phyloP scores from a whole-genome alignment of 805 yeast genomes.

The Lachancea kluyveri region DNA sequence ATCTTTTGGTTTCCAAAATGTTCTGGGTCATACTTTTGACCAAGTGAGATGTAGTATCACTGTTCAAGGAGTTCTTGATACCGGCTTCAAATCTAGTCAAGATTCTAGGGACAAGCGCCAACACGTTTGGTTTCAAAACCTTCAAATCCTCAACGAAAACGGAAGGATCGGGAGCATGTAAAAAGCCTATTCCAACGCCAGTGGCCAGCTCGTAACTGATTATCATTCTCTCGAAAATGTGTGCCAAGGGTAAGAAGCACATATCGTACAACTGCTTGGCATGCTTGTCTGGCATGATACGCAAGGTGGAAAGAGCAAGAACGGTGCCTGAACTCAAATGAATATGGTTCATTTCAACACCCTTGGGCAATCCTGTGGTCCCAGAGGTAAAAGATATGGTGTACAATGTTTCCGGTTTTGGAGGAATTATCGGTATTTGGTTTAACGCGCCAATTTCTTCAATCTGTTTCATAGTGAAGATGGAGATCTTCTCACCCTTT shows the following conservation, averaged over 20 bases:
- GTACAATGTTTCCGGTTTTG: constrained; percentile 46
- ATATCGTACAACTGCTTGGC: constrained; percentile 28
- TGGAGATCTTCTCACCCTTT: constrained; percentile 31
- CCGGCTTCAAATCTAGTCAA: constrained; percentile 57
- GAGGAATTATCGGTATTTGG: constrained; percentile 39
- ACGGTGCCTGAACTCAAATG: constrained; percentile 46
- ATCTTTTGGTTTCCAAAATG: constrained; percentile 20
- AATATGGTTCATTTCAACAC: constrained; percentile 52
- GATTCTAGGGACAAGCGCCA: constrained; percentile 60
- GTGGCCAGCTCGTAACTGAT: constrained; percentile 38
- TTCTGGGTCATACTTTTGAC: constrained; percentile 18
- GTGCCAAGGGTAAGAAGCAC: constrained; percentile 53
- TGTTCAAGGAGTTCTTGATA: constrained; percentile 37
- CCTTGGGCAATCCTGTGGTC: constrained; percentile 71
- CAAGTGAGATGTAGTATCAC: constrained; percentile 11
- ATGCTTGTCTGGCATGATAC: constrained; percentile 21
- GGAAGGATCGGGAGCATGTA: constrained; percentile 45
- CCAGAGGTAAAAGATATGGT: constrained; percentile 72
- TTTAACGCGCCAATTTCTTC: constrained; percentile 37
- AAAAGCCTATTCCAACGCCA: constrained; percentile 51
- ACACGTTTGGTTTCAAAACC: constrained; percentile 44
- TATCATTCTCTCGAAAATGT: constrained; percentile 46
- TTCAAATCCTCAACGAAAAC: constrained; percentile 54
- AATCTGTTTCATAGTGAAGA: constrained; percentile 38
- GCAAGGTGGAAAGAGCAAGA: constrained; percentile 33